Base-by-base conservation (phyloP, 2,329 filamentous ascomycete genomes). In the Basipetospora chlamydospora region DNA sequence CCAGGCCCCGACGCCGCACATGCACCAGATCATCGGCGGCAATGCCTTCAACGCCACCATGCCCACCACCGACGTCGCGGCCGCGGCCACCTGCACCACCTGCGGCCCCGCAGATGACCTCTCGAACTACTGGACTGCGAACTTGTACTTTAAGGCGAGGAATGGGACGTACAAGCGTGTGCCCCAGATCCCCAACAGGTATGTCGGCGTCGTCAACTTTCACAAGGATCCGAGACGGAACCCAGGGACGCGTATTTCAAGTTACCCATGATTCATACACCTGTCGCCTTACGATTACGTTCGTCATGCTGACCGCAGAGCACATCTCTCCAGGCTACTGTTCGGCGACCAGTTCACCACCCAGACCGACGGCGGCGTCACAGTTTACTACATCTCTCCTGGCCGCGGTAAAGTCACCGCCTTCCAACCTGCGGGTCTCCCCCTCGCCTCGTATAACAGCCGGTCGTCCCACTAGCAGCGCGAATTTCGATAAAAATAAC, bases 21-120 rank as follows among this genome's bases (percentile, higher is more conserved):
- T 68, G 6, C 70, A 73, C 47, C 67, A 63, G 26, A 61, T 73
- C 41, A 59, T 65, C 42, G 68, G 71, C 40, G 56, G 55, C 7
- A 57, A 59, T 40, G 51, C 55, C n/a, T n/a, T n/a, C n/a, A n/a
- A n/a, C n/a, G n/a, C n/a, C n/a, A n/a, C n/a, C n/a, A n/a, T n/a
- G n/a, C 38, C 48, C 12, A 41, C 39, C 2, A 25, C 35, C 16
- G 43, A 47, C 13, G 42, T 48, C 10, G 46, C 47, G 3, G 30
- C 25, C 37, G 21, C 52, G 25, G 63, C 64, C 20, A 53, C 49
- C 16, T 58, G 55, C 47, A 58, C 55, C 3, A 57, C 46, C 11
- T 58, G 55, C 41, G 50, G 50, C 17, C 54, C 55, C 30, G 47
- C 46, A 20, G 51, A 52, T 31, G 55, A 57, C 42, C 38, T 47